Percentiles rank a stretch among this genome's conserved stretches.
Evolutionary conservation across 176 grass and related monocot species (phyloP).

Genomic region (Aegilops tauschii): DNA sequence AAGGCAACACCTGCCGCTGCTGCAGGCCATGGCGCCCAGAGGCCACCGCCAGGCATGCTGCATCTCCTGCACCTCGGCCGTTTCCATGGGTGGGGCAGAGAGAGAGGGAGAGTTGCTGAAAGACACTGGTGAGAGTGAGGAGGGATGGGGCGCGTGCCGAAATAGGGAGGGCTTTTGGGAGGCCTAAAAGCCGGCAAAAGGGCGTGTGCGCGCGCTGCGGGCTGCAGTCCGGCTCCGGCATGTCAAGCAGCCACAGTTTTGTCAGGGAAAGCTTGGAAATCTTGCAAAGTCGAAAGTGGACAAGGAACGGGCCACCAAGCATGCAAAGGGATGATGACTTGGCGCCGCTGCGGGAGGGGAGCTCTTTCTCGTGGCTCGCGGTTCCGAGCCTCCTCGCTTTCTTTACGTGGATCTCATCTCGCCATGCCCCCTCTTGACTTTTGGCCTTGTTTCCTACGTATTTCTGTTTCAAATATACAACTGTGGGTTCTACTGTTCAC

Average conservation of each 20-base stretch:
- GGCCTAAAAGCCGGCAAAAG: constrained; percentile 33
- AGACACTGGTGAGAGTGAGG: background rate
- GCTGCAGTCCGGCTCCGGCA: constrained; percentile 39
- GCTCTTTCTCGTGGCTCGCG: constrained; percentile 67
- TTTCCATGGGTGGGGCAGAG: constrained; percentile 34
- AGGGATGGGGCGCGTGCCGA: constrained; percentile 41
- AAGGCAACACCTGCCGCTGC: constrained; percentile 23
- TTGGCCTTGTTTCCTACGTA: background rate
- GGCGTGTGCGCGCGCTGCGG: constrained; percentile 15
- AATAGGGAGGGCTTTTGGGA: constrained; percentile 61
- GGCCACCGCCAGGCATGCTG: constrained; percentile 39
- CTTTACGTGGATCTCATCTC: background rate
- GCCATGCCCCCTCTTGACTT: background rate
- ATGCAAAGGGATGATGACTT: background rate
- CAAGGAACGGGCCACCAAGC: constrained; percentile 19
- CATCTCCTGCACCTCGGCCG: constrained; percentile 27
- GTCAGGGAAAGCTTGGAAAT: constrained; percentile 49
- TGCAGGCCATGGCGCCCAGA: constrained; percentile 46
- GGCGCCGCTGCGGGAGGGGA: background rate
- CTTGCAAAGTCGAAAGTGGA: constrained; percentile 47
- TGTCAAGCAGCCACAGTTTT: constrained; percentile 36
- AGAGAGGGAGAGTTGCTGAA: background rate
- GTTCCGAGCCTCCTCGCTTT: background rate
- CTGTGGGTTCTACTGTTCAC: background rate
- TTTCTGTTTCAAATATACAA: too few species aligned